phyloP scores from a whole-genome alignment of 805 yeast species.

The Vanderwaltozyma tropicalis region DNA sequence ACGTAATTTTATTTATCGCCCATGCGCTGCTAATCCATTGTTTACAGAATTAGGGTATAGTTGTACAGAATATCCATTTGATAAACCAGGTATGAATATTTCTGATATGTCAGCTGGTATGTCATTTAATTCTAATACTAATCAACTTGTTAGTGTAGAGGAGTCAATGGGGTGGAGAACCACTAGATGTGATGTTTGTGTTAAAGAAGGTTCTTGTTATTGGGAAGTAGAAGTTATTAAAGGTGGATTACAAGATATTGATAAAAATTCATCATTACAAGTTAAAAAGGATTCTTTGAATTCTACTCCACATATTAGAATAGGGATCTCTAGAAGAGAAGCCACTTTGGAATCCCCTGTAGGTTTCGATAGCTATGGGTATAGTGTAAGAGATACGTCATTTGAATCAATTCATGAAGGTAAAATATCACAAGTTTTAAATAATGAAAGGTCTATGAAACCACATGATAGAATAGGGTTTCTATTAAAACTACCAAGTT shows the following conservation, averaged over 20 bases:
- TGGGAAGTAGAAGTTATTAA: slow-evolving; percentile 58
- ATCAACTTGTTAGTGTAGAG: slow-evolving; percentile 35
- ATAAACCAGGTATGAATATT: slow-evolving; percentile 18
- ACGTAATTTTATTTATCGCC: slow-evolving; percentile 70
- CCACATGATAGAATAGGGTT: slow-evolving; percentile 81
- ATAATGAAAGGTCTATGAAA: slow-evolving; percentile 36
- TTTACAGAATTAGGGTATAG: slow-evolving; percentile 51
- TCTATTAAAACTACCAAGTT: slow-evolving; percentile 55
- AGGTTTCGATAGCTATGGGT: slow-evolving; percentile 90
- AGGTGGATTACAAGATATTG: slow-evolving; percentile 18
- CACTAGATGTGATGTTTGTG: slow-evolving; percentile 59
- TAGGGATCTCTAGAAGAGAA: slow-evolving; percentile 79
- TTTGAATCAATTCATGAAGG: slow-evolving; percentile 62
- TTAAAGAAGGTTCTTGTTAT: slow-evolving; percentile 71
- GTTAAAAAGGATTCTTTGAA: slow-evolving; percentile 22
- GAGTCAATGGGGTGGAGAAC: slow-evolving; percentile 73
- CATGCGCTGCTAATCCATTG: slow-evolving; percentile 62
- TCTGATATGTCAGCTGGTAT: slow-evolving; percentile 58
- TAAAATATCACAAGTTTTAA: slow-evolving; percentile 34
- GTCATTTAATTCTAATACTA: slow-evolving; percentile 28
- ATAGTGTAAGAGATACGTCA: slow-evolving; percentile 72
- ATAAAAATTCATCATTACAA: slow-evolving; percentile 3
- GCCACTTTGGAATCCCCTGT: slow-evolving; percentile 90
- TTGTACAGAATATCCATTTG: slow-evolving; percentile 65
- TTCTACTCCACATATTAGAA: slow-evolving; percentile 49